Evolutionary conservation across 768 basidiomycete species (phyloP).

Genomic region (Antrodiella citrinella): DNA sequence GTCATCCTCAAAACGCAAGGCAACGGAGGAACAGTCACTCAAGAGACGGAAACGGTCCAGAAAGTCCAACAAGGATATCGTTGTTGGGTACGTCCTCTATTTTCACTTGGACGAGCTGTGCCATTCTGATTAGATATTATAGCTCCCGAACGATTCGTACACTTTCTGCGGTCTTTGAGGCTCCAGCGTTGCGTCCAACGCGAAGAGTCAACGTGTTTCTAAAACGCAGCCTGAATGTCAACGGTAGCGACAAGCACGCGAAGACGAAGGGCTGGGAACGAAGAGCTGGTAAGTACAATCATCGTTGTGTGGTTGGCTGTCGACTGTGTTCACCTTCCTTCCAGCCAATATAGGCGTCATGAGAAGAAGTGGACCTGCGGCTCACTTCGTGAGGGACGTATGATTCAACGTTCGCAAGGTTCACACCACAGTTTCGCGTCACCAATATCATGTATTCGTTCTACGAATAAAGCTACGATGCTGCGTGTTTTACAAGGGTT

Average conservation of each 20-base stretch:
- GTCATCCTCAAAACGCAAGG: conserved; percentile 10
- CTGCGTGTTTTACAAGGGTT: neutral
- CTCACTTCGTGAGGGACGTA: conserved; percentile 34
- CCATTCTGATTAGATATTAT: neutral
- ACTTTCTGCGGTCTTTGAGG: conserved; percentile 22
- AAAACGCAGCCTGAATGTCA: conserved; percentile 41
- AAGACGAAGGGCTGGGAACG: conserved; percentile 49
- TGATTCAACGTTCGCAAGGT: neutral
- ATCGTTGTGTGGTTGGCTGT: too few relatives aligned
- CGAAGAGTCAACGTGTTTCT: conserved; percentile 44
- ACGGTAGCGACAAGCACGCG: conserved; percentile 27
- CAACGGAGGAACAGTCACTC: conserved; percentile 3
- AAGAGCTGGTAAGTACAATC: conserved; percentile 43
- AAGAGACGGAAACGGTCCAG: conserved; percentile 18
- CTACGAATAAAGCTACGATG: neutral
- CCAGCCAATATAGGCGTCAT: conserved; percentile 52
- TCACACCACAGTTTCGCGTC: neutral
- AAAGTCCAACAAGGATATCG: conserved; percentile 37
- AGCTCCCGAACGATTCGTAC: conserved; percentile 51
- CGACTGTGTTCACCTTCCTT: too few relatives aligned
- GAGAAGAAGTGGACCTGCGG: conserved; percentile 44
- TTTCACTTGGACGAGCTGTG: neutral
- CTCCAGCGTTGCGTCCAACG: conserved; percentile 33
- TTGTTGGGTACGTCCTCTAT: conserved; percentile 41
- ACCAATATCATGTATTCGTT: neutral